Evolutionary conservation across 2,329 filamentous ascomycete species (phyloP).

Genomic region (Colletotrichum sp.): DNA sequence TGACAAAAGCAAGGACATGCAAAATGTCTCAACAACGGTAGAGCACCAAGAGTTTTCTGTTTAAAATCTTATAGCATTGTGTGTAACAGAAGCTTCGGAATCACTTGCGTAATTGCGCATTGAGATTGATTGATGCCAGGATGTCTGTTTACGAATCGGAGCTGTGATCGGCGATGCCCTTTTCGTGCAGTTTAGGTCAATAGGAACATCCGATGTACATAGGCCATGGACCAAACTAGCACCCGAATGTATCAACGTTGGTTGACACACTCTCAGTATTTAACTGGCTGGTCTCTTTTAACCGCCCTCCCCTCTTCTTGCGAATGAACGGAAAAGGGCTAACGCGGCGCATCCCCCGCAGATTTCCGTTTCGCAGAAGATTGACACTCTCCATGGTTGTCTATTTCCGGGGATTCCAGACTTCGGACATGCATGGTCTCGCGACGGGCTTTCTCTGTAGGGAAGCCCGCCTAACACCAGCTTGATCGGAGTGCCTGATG

Average conservation of each 20-base stretch:
- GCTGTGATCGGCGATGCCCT: not conserved
- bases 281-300: not conserved
- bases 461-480: not conserved
- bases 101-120: not conserved
- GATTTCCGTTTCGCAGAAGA: not conserved
- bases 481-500: not conserved
- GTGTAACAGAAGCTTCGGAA: not conserved
- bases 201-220: not conserved
- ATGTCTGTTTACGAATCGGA: not conserved
- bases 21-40: not conserved
- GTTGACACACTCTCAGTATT: not conserved
- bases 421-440: not conserved
- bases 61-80: not conserved
- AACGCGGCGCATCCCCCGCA: too few species aligned
- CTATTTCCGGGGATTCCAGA: not conserved
- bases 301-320: not conserved
- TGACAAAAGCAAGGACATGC: not conserved
- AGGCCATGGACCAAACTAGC: not conserved
- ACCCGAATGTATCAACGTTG: not conserved
- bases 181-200: not conserved
- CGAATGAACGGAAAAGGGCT: not conserved
- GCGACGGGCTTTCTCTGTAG: not conserved
- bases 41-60: not conserved
- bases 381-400: not conserved
- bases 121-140: not conserved